Base-by-base conservation (phyloP, 1,284 basidiomycete species). In the Tylopilus sp. region DNA sequence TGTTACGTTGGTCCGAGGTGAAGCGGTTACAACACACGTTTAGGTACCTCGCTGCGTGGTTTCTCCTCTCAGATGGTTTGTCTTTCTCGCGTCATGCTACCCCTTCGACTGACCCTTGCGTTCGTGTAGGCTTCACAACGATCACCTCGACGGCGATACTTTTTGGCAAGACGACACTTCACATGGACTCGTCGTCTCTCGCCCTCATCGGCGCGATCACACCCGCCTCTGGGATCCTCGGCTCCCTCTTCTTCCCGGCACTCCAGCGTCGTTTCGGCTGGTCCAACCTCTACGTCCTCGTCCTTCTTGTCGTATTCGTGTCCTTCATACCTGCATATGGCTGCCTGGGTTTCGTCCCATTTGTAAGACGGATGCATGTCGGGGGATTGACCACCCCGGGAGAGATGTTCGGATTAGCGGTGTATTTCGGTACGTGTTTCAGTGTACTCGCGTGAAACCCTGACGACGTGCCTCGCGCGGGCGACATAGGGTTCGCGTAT, bases 1-100 rank as follows among this genome's bases (percentile, higher is more conserved):
- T 95, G 91, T 80, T 96, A 18, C 82, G 81, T 1, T 90, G 87
- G 81, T 77, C 77, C 6, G 90, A 96, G 74, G 88, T 96, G 41
- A 86, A 85, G 76, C 86, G 86, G 64, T 82, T 97, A n/a, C 84
- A 86, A 44, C 92, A 95, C 73, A 94, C 95, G 0, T 98, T 96
- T 82, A 85, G 86, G 65, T 97, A 95, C 73, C 89, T 97, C 51
- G 86, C 91, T 6, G 94, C 96, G 0, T 97, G 96, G 95, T 95
- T 97, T 75, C 85, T 97, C 18, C 87, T 98, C 38, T 95, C 93
- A 1, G 95, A 97, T 74, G 94, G 94, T 94, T 60, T 59, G 87
- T 76, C 49, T n/a, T 19, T 19, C 3, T 4, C 10, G 38, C 26
- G 19, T 12, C 5, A 7, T 32, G 29, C n/a, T 12, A 5, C 19